These are phyloP conservation scores for Tulasnella sp. DNA, from an alignment of 768 basidiomycete genomes.

Conservation along the genomic window DNA sequence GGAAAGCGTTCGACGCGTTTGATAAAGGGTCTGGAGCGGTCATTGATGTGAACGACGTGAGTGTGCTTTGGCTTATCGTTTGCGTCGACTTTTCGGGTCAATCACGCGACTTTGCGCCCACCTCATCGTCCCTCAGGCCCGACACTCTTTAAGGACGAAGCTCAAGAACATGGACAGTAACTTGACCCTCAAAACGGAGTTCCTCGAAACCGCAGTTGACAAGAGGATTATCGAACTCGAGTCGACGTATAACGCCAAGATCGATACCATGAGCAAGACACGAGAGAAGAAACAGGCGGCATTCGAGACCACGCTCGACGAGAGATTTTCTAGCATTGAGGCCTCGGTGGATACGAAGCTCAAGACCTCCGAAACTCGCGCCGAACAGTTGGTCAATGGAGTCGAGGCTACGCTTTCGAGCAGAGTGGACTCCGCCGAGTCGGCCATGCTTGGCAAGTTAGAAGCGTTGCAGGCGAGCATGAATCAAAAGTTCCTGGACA, in stretches of 20 bases:
- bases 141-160: background rate
- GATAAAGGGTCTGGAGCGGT: background rate
- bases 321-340: background rate
- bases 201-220: background rate
- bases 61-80: background rate
- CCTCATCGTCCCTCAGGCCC: background rate
- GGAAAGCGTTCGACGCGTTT: background rate
- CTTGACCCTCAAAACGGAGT: background rate
- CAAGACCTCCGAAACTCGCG: background rate
- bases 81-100: background rate
- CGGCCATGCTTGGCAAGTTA: background rate
- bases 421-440: background rate
- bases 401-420: background rate
- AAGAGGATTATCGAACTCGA: background rate
- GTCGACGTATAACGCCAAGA: background rate
- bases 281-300: background rate
- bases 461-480: background rate
- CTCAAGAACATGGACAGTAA: slow-evolving; percentile 6
- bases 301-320: background rate
- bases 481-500: background rate
- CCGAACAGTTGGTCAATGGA: background rate
- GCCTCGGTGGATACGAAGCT: background rate
- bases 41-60: background rate
- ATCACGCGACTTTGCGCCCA: background rate
- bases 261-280: background rate